These are phyloP conservation scores for Penicillium sp. DNA, from an alignment of 2,329 filamentous ascomycete species.

Conservation along the genomic window DNA sequence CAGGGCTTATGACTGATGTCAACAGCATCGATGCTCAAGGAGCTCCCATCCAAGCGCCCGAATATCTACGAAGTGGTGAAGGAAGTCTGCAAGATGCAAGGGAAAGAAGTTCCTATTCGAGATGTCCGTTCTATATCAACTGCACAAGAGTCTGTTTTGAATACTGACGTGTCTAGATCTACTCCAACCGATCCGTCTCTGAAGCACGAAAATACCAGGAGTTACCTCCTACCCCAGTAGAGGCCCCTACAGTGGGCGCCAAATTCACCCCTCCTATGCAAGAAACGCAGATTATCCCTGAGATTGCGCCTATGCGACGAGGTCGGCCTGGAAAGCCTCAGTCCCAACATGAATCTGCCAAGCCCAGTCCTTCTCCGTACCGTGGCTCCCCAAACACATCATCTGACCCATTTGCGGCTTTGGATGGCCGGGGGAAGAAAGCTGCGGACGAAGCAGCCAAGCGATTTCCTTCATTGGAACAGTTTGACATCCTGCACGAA, in stretches of 20 bases:
- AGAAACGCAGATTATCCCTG: constrained; percentile 72
- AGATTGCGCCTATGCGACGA: constrained; percentile 90
- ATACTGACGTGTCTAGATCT: constrained; percentile 58
- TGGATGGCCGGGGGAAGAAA: constrained; percentile 63
- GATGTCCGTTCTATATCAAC: constrained; percentile 62
- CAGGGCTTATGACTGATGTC: constrained; percentile 20
- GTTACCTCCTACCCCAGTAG: constrained; percentile 56
- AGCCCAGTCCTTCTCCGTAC: constrained; percentile 67
- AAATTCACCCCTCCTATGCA: constrained; percentile 75
- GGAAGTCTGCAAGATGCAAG: constrained; percentile 86
- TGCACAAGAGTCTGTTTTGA: not conserved
- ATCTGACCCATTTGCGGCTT: constrained; percentile 82
- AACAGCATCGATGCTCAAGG: constrained; percentile 82
- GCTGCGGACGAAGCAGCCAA: constrained; percentile 74
- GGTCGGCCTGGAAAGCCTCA: constrained; percentile 65
- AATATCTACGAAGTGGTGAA: constrained; percentile 92
- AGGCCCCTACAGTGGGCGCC: constrained; percentile 69
- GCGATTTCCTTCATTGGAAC: constrained; percentile 85
- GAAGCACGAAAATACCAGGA: constrained; percentile 63
- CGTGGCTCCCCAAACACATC: constrained; percentile 49
- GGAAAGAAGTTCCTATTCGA: constrained; percentile 79
- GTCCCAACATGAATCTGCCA: constrained; percentile 49
- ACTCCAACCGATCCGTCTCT: constrained; percentile 62
- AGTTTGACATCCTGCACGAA: constrained; percentile 88
- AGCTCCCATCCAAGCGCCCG: constrained; percentile 74